A percentile compares a stretch with the other conserved stretches of the same genome.
These are phyloP conservation scores for Epichloe festucae DNA, from an alignment of 2,329 filamentous ascomycete species.

Conservation along the genomic window DNA sequence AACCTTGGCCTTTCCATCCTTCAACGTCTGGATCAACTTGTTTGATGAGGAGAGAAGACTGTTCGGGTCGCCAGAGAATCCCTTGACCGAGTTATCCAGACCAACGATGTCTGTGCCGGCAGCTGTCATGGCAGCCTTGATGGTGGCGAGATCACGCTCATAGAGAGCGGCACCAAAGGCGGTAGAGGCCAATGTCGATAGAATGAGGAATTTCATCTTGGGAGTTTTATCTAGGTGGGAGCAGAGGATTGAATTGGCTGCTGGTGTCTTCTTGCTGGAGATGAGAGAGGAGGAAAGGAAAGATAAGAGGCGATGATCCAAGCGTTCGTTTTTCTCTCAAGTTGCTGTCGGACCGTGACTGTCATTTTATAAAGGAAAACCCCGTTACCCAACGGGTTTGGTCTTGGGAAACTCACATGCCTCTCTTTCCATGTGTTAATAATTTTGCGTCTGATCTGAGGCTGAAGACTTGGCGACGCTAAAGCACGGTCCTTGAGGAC, in stretches of 20 bases:
- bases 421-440: not conserved
- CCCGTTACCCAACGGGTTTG: too few relatives aligned
- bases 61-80: not conserved
- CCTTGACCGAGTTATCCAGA: not conserved
- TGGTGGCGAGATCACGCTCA: not conserved
- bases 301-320: not conserved
- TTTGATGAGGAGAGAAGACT: not conserved
- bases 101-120: not conserved
- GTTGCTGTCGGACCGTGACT: not conserved
- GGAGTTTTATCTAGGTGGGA: not conserved
- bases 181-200: not conserved
- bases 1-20: not conserved
- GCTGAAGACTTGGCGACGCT: not conserved
- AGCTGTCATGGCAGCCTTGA: not conserved
- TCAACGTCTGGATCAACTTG: not conserved
- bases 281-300: not conserved
- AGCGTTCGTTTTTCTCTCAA: not conserved
- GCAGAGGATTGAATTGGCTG: not conserved
- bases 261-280: not conserved
- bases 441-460: too few relatives aligned
- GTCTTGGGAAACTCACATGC: not conserved
- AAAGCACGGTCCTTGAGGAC: not conserved
- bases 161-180: not conserved
- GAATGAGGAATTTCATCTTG: not conserved
- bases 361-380: not conserved